Conservation (phyloP, 768 basidiomycete species). For the Cyclocybe aegerita region DNA sequence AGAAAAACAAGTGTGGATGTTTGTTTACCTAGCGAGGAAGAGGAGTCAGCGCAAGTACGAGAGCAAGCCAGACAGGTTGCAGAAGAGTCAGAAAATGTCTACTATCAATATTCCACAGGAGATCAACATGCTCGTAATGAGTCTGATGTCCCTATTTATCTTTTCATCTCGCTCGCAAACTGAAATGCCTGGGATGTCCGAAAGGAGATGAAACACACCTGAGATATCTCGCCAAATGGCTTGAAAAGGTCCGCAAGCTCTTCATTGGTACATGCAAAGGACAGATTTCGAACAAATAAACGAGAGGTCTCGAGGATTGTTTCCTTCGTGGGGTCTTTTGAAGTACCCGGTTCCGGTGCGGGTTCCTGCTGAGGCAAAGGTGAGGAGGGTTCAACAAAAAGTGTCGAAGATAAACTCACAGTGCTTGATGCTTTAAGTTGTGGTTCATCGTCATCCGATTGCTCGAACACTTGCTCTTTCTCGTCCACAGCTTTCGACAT, state of each 20-base stretch:
- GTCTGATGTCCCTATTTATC: slow-evolving; percentile 60
- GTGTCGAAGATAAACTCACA: slow-evolving; percentile 3
- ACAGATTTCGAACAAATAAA: slow-evolving; percentile 93
- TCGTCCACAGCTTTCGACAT: slow-evolving; percentile 50
- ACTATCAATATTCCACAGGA: slow-evolving; percentile 52
- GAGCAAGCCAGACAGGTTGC: not conserved
- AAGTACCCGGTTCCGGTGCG: slow-evolving; percentile 13
- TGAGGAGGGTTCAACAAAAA: not conserved
- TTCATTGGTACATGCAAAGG: slow-evolving; percentile 75
- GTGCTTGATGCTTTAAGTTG: slow-evolving; percentile 4
- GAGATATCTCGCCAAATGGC: slow-evolving; percentile 68
- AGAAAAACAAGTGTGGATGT: slow-evolving; percentile 10
- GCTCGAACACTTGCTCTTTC: slow-evolving; percentile 54
- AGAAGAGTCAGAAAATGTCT: slow-evolving; percentile 42
- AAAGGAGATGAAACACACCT: slow-evolving; percentile 51
- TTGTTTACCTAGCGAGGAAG: slow-evolving; percentile 39
- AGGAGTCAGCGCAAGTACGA: slow-evolving; percentile 15
- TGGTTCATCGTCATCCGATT: slow-evolving; percentile 55
- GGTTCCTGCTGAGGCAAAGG: not conserved
- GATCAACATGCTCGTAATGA: slow-evolving; percentile 35
- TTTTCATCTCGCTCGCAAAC: slow-evolving; percentile 39
- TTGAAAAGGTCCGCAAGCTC: slow-evolving; percentile 69
- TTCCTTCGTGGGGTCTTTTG: slow-evolving; percentile 38
- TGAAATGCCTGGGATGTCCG: slow-evolving; percentile 8
- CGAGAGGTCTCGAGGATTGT: slow-evolving; percentile 75